These are phyloP conservation scores for Amoebophrya sp. DNA, from an alignment of 169 alveolate species.

Conservation along the genomic window DNA sequence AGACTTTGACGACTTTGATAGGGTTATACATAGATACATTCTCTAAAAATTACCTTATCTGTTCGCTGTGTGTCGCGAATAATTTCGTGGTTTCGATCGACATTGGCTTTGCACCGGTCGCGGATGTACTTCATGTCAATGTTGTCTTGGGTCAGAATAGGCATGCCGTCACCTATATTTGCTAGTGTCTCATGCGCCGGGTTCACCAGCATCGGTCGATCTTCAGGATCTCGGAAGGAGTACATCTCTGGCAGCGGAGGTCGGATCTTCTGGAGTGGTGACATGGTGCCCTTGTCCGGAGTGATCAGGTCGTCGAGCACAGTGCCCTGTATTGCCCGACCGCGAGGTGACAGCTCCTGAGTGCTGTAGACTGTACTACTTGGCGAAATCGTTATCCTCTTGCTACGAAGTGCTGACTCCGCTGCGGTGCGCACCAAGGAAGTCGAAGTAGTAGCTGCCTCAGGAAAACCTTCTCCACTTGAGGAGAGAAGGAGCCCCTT, in stretches of 20 bases:
- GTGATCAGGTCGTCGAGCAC: background rate
- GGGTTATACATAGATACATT: too few relatives aligned
- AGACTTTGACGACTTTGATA: too few relatives aligned
- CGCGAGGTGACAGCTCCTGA: too few relatives aligned
- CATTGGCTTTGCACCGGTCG: background rate
- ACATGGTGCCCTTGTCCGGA: background rate
- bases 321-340: background rate
- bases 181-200: background rate
- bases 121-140: background rate
- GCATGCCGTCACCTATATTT: background rate
- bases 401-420: background rate
- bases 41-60: background rate
- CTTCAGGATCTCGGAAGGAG: background rate
- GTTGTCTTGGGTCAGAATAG: background rate
- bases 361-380: background rate
- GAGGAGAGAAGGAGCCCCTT: too few relatives aligned
- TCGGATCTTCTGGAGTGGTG: background rate
- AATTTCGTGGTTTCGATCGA: background rate
- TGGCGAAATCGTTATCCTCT: background rate
- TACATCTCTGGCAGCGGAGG: background rate
- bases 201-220: background rate
- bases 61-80: background rate
- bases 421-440: background rate
- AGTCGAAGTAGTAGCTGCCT: too few relatives aligned
- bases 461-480: background rate